Evolutionary conservation across 2,329 filamentous ascomycete genomes (phyloP).

Genomic region (Aspergillus brunneoviolaceus): DNA sequence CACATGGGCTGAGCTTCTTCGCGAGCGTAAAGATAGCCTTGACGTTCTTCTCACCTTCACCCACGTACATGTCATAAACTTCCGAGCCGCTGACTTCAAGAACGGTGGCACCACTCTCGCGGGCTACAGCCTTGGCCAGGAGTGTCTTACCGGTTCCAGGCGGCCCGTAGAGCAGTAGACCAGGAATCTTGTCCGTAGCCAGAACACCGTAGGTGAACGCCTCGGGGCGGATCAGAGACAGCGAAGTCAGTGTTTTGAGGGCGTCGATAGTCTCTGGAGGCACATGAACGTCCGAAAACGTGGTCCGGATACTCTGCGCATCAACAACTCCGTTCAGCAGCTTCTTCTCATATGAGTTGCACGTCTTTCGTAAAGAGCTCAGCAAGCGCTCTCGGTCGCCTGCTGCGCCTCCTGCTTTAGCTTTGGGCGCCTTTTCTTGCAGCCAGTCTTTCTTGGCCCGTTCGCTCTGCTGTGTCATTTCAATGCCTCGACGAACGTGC

Average conservation of each 20-base stretch:
- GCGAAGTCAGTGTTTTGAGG: constrained; percentile 81
- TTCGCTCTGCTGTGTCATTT: constrained; percentile 44
- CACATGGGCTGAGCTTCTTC: constrained; percentile 84
- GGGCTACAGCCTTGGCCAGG: constrained; percentile 64
- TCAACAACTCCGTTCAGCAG: constrained; percentile 80
- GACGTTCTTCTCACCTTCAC: constrained; percentile 94
- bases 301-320: constrained; percentile 76
- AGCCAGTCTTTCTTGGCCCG: constrained; percentile 40
- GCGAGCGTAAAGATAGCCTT: constrained; percentile 87
- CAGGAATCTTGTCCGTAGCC: constrained; percentile 85
- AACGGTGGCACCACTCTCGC: constrained; percentile 65
- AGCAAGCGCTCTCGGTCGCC: constrained; percentile 44
- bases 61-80: constrained; percentile 95
- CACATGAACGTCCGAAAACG: constrained; percentile 83
- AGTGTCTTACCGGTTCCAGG: constrained; percentile 67
- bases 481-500: constrained; percentile 37
- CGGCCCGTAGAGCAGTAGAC: constrained; percentile 82
- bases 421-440: constrained; percentile 33
- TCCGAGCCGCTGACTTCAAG: constrained; percentile 87
- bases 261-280: constrained; percentile 80
- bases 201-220: constrained; percentile 96
- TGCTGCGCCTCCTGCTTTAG: constrained; percentile 32
- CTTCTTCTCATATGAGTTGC: constrained; percentile 77
- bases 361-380: constrained; percentile 55
- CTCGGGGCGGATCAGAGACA: constrained; percentile 83